Percentiles rank a stretch among this genome's conserved stretches.
phyloP scores from a whole-genome alignment of 306 rosid genomes.

The Medicago lupulina region DNA sequence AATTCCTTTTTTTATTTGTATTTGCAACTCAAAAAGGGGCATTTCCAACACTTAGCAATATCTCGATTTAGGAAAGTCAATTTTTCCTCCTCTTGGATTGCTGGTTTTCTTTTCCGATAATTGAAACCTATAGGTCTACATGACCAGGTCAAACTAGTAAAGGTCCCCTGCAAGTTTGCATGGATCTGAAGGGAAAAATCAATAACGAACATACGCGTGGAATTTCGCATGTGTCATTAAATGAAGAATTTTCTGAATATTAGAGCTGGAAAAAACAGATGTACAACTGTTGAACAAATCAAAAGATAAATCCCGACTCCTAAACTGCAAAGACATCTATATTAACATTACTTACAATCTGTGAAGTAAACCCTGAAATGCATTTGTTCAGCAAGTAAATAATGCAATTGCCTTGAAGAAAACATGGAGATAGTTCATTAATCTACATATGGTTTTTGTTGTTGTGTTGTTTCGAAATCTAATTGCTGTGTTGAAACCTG shows the following conservation, averaged over 20 bases:
- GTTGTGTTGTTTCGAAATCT: neutral
- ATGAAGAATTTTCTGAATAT: neutral
- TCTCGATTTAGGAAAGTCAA: neutral
- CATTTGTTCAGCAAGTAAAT: neutral
- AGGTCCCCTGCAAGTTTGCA: constrained; percentile 10
- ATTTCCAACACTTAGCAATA: constrained; percentile 9
- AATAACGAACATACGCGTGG: neutral
- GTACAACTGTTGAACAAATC: neutral
- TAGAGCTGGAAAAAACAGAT: neutral
- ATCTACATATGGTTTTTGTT: no score
- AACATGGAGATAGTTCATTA: neutral
- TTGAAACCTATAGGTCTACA: neutral
- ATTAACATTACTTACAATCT: neutral
- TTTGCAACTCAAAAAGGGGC: constrained; percentile 21
- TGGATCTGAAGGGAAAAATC: neutral
- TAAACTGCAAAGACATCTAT: neutral
- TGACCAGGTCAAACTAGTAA: neutral
- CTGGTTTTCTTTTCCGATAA: constrained; percentile 19
- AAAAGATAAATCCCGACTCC: neutral
- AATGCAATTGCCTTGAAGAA: neutral
- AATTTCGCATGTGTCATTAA: neutral
- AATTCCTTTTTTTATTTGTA: constrained; percentile 46
- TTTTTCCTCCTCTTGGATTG: neutral
- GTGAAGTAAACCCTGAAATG: neutral
- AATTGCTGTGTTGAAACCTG: neutral